Evolutionary conservation across 441 rosid genomes (phyloP).

Genomic region (Gossypium schwendimanii): DNA sequence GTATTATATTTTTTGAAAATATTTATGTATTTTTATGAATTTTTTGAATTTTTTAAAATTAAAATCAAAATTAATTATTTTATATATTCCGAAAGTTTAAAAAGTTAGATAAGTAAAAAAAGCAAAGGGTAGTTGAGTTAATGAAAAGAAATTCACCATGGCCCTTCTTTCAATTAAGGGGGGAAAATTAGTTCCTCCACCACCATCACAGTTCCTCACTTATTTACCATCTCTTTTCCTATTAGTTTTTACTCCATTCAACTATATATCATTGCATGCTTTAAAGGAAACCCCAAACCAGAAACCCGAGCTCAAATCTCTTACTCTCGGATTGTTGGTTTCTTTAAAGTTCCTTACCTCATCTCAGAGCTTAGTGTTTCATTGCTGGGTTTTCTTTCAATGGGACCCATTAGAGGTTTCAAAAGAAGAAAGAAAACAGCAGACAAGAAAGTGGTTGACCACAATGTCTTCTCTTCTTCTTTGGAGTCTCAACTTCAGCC

Average conservation of each 20-base stretch:
- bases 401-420: conserved; percentile 62
- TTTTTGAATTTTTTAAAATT: no score
- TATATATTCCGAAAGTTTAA: no score
- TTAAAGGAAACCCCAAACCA: neutral
- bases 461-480: conserved; percentile 31
- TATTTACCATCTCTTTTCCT: neutral
- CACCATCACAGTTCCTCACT: neutral
- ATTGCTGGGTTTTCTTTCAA: conserved; percentile 16
- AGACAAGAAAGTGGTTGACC: conserved; percentile 57
- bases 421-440: conserved; percentile 49
- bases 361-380: neutral
- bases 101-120: no score
- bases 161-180: no score
- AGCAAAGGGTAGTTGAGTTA: no score
- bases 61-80: no score
- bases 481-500: conserved; percentile 29
- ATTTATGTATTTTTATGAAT: no score
- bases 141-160: no score
- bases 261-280: conserved; percentile 1
- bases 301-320: neutral
- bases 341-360: neutral
- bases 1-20: no score
- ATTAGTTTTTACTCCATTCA: neutral
- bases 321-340: neutral
- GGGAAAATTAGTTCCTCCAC: no score